Evolutionary conservation across 441 rosid species (phyloP).

Genomic region (Brassica hybrid): DNA sequence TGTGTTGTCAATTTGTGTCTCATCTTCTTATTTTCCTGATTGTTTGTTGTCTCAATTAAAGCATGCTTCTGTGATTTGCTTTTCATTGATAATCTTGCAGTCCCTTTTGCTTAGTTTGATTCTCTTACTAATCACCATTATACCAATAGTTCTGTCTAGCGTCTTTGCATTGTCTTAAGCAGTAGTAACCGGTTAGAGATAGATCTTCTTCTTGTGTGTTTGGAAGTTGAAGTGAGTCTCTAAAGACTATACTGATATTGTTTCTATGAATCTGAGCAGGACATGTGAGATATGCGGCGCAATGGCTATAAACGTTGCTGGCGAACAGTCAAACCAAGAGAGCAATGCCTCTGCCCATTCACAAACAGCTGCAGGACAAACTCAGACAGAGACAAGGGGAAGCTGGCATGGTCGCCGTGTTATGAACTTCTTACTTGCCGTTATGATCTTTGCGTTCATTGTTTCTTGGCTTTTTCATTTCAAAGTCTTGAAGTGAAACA

Average conservation of each 20-base stretch:
- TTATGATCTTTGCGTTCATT: constrained; percentile 53
- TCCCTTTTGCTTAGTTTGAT: constrained; percentile 11
- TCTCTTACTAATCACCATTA: constrained; percentile 5
- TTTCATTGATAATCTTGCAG: constrained; percentile 19
- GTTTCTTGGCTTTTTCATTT: constrained; percentile 58
- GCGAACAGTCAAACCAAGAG: constrained; percentile 41
- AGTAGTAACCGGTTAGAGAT: constrained; percentile 13
- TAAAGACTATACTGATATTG: constrained; percentile 15
- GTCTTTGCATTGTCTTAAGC: constrained; percentile 1
- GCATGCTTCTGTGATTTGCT: constrained; percentile 16
- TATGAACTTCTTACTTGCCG: constrained; percentile 52
- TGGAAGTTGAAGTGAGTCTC: constrained; percentile 12
- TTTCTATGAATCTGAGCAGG: constrained; percentile 35
- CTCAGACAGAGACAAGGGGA: constrained; percentile 39
- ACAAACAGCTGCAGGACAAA: constrained; percentile 37
- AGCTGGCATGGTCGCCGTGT: constrained; percentile 52
- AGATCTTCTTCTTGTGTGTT: constrained; percentile 18
- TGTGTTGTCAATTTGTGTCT: no score
- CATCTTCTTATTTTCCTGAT: neutral
- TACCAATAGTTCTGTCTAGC: constrained; percentile 1
- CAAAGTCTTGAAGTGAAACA: constrained; percentile 46
- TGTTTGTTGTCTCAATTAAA: constrained; percentile 1
- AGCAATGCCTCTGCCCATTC: constrained; percentile 26
- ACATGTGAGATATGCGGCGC: constrained; percentile 56
- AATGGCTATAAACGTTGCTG: constrained; percentile 50